Percentiles rank a stretch among this genome's conserved stretches.
Evolutionary conservation across 2,329 filamentous ascomycete genomes (phyloP).

Genomic region (Diaporthe sp.): DNA sequence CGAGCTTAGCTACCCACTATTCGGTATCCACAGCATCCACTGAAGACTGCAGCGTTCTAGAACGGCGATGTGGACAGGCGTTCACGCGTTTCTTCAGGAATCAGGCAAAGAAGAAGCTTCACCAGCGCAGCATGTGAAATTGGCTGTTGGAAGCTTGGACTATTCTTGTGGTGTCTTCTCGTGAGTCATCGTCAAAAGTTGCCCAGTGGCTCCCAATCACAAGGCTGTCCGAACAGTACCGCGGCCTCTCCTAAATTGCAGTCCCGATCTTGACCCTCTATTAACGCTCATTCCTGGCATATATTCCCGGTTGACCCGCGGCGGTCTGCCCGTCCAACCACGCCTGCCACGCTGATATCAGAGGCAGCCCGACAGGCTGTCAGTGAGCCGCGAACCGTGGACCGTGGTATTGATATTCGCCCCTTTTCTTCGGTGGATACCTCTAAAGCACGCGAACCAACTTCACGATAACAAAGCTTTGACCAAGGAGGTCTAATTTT

Average conservation of each 20-base stretch:
- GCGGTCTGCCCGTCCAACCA: conserved; percentile 23
- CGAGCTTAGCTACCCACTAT: conserved; percentile 28
- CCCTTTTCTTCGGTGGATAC: conserved; percentile 33
- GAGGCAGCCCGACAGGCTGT: conserved; percentile 21
- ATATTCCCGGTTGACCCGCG: conserved; percentile 24
- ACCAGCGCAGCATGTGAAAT: not conserved
- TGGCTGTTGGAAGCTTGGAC: not conserved
- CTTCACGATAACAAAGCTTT: conserved; percentile 30
- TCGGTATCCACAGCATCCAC: conserved; percentile 24
- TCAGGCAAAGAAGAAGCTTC: not conserved
- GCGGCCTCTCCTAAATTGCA: conserved; percentile 29
- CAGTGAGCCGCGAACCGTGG: conserved; percentile 5
- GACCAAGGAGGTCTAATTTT: conserved; percentile 32
- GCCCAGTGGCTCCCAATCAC: conserved; percentile 13
- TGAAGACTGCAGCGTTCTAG: conserved; percentile 26
- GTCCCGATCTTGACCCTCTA: conserved; percentile 2
- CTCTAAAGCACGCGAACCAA: conserved; percentile 12
- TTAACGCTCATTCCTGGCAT: conserved; percentile 21
- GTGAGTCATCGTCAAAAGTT: conserved; percentile 23
- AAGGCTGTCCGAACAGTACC: not conserved
- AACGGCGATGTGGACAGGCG: conserved; percentile 2
- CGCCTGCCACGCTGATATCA: conserved; percentile 12
- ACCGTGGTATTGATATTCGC: conserved; percentile 16
- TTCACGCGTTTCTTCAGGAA: not conserved
- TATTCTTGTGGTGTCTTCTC: not conserved